A percentile compares a stretch with the other conserved stretches of the same genome.
phyloP scores from a whole-genome alignment of 2,329 filamentous ascomycete species.

The Ceratocystis variospora region DNA sequence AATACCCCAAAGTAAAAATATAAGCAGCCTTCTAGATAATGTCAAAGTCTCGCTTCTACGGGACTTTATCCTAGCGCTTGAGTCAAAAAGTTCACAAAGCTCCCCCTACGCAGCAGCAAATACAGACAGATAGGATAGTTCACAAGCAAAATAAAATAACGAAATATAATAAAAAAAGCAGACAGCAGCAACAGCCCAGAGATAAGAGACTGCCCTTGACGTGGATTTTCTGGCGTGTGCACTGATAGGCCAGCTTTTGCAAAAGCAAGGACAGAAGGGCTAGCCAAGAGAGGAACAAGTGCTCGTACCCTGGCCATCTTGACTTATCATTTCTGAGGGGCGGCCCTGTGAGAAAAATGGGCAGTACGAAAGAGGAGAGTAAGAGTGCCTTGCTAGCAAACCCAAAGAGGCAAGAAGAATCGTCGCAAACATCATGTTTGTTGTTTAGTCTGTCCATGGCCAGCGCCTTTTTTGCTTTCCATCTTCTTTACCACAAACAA shows the following conservation, averaged over 20 bases:
- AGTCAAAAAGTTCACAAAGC: background rate
- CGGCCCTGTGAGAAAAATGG: background rate
- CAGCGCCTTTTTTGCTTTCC: background rate
- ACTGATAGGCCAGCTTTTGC: background rate
- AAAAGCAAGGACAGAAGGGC: background rate
- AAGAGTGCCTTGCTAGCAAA: background rate
- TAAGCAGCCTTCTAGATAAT: background rate
- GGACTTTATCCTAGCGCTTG: background rate
- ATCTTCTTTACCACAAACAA: too few relatives aligned
- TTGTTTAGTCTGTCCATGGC: too few relatives aligned
- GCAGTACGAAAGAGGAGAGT: too few relatives aligned
- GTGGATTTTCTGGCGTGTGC: conserved; percentile 1
- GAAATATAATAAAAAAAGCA: too few relatives aligned
- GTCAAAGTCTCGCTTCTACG: background rate
- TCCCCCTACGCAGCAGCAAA: background rate
- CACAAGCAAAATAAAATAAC: too few relatives aligned
- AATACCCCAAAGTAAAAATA: background rate
- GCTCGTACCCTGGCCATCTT: background rate
- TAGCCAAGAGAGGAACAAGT: background rate
- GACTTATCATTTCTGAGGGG: background rate
- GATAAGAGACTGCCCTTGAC: background rate
- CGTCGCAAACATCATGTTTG: background rate
- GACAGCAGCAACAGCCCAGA: background rate
- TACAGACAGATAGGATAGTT: background rate
- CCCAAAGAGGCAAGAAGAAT: background rate